Percentiles rank a stretch among this genome's conserved stretches.
phyloP scores from a whole-genome alignment of 2,329 filamentous ascomycete species.

The Curvularia hawaiiensis region DNA sequence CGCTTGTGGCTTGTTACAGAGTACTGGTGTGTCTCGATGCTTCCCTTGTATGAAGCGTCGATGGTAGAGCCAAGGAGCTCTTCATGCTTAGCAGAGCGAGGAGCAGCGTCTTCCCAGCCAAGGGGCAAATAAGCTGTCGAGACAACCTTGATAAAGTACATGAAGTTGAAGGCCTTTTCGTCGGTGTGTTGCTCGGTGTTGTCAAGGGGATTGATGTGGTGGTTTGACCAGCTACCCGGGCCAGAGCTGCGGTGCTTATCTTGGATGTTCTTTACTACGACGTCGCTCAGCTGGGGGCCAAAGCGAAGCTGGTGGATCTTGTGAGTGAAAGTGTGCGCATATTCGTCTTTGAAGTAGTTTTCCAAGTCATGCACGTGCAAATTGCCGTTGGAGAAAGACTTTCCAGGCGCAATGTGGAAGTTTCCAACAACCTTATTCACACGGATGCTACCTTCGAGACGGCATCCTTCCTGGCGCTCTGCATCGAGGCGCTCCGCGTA shows the following conservation, averaged over 20 bases:
- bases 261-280: slow-evolving; percentile 55
- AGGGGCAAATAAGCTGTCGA: slow-evolving; percentile 93
- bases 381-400: slow-evolving; percentile 94
- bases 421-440: slow-evolving; percentile 99
- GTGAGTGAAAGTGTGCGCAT: slow-evolving; percentile 85
- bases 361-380: slow-evolving; percentile 98
- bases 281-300: slow-evolving; percentile 84
- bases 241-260: slow-evolving; percentile 60
- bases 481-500: slow-evolving; percentile 87
- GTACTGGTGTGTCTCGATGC: slow-evolving; percentile 97
- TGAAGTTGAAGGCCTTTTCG: slow-evolving; percentile 90
- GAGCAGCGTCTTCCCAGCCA: slow-evolving; percentile 72
- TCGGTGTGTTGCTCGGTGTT: slow-evolving; percentile 74
- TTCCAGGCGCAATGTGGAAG: slow-evolving; percentile 96
- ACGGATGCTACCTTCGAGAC: slow-evolving; percentile 86
- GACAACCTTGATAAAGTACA: slow-evolving; percentile 99
- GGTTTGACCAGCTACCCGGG: slow-evolving; percentile 74
- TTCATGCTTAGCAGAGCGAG: slow-evolving; percentile 52
- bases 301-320: slow-evolving; percentile 88
- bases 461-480: slow-evolving; percentile 90
- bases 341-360: slow-evolving; percentile 81
- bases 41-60: slow-evolving; percentile 70
- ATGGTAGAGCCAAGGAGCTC: slow-evolving; percentile 54
- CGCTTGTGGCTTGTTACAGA: slow-evolving; percentile 96
- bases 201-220: slow-evolving; percentile 92